Evolutionary conservation across 148 eudicot species (phyloP).

Genomic region (Nepenthes gracilis): DNA sequence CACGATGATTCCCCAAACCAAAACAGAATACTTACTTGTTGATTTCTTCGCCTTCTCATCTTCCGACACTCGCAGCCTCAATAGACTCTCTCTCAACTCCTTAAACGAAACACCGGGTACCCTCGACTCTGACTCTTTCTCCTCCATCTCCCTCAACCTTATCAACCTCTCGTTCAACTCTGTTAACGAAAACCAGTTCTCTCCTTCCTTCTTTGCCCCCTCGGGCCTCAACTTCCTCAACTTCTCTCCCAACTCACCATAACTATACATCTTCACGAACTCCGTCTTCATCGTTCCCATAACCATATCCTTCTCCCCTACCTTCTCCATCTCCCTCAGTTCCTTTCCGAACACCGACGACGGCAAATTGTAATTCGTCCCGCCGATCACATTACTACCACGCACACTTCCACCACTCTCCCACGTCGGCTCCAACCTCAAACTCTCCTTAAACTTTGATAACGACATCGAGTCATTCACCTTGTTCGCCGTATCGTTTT

Average conservation of each 20-base stretch:
- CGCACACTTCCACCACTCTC: neutral
- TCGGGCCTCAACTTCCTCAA: slow-evolving; percentile 58
- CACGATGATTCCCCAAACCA: neutral
- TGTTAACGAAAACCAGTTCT: slow-evolving; percentile 39
- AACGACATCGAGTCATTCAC: slow-evolving; percentile 5
- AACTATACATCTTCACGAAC: slow-evolving; percentile 17
- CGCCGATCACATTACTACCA: slow-evolving; percentile 16
- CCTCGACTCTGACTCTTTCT: slow-evolving; percentile 1
- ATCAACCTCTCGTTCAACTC: slow-evolving; percentile 56
- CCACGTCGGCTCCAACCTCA: slow-evolving; percentile 9
- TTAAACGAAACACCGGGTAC: neutral
- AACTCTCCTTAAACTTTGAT: slow-evolving; percentile 10
- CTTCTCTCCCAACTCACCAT: slow-evolving; percentile 43
- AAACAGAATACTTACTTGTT: slow-evolving; percentile 14
- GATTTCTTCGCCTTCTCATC: neutral
- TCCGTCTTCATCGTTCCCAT: slow-evolving; percentile 7
- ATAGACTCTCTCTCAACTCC: slow-evolving; percentile 22
- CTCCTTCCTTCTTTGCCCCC: slow-evolving; percentile 6
- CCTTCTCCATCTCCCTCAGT: slow-evolving; percentile 12
- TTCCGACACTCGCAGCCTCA: neutral
- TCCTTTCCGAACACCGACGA: slow-evolving; percentile 17
- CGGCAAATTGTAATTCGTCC: slow-evolving; percentile 13
- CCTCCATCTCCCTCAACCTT: slow-evolving; percentile 41
- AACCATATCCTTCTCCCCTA: neutral
- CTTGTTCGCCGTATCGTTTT: neutral